These are phyloP conservation scores for Cladosporium austrohemisphaericum DNA, from an alignment of 2,329 filamentous ascomycete species.

Conservation along the genomic window DNA sequence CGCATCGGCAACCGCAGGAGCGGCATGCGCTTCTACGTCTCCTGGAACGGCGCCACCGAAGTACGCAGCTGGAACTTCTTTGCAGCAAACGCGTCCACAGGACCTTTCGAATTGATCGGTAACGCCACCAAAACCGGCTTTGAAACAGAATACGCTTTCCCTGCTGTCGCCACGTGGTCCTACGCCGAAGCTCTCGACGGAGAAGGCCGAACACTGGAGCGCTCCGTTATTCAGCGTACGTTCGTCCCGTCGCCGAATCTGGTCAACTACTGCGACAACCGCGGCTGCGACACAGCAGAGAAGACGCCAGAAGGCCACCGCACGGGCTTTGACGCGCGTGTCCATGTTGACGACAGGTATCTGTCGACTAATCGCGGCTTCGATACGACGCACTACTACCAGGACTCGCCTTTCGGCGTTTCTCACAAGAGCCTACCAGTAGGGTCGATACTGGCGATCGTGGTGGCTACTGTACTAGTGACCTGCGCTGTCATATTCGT, in stretches of 20 bases:
- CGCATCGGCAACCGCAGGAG: constrained; percentile 29
- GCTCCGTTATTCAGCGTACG: constrained; percentile 33
- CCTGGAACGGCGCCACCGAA: constrained; percentile 52
- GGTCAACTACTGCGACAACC: constrained; percentile 31
- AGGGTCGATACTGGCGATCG: constrained; percentile 3
- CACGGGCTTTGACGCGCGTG: constrained; percentile 24
- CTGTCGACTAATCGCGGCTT: constrained; percentile 32
- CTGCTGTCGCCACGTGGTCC: constrained; percentile 26
- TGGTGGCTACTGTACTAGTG: constrained; percentile 10
- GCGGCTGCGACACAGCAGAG: constrained; percentile 29
- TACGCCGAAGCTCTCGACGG: constrained; percentile 34
- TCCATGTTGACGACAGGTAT: constrained; percentile 23
- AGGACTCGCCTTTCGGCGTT: background rate
- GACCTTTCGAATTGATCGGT: constrained; percentile 38
- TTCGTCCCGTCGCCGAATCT: constrained; percentile 35
- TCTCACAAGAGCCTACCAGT: background rate
- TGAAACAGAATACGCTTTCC: constrained; percentile 37
- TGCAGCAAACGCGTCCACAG: constrained; percentile 34
- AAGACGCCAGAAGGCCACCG: constrained; percentile 22
- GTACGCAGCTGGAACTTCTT: constrained; percentile 51
- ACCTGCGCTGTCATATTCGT: constrained; percentile 13
- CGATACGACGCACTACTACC: constrained; percentile 34
- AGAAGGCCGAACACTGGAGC: constrained; percentile 29
- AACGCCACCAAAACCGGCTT: constrained; percentile 42
- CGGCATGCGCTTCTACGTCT: constrained; percentile 48